phyloP scores from a whole-genome alignment of 2,329 filamentous ascomycete genomes.

The Colletotrichum eleusines region DNA sequence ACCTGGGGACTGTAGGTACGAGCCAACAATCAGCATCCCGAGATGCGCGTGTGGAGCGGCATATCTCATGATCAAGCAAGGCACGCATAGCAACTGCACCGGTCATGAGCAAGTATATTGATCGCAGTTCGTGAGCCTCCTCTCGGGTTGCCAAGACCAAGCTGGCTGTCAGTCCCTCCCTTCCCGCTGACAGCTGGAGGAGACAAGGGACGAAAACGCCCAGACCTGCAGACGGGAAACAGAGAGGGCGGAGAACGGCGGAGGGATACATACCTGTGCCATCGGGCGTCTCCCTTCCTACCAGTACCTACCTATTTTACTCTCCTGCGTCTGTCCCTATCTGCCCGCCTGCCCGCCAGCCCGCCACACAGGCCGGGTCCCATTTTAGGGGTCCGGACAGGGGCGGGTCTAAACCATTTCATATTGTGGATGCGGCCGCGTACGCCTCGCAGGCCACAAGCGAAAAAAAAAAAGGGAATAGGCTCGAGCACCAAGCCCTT shows the following conservation, averaged over 20 bases:
- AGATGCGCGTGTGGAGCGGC: not conserved
- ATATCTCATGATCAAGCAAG: not conserved
- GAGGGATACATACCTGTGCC: conserved; percentile 7
- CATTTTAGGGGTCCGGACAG: conserved; percentile 11
- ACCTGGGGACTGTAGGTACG: not conserved
- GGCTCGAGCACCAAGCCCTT: conserved; percentile 36
- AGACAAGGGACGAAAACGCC: conserved; percentile 13
- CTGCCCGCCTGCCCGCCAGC: not conserved
- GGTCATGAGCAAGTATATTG: not conserved
- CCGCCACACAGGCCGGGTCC: conserved; percentile 4
- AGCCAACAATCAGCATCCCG: not conserved
- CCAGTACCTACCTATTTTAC: too few species aligned
- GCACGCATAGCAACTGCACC: not conserved
- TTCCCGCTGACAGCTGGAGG: conserved; percentile 9
- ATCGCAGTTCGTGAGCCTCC: not conserved
- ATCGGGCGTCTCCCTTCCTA: not conserved
- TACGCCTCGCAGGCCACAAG: conserved; percentile 29
- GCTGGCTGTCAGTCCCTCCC: conserved; percentile 1
- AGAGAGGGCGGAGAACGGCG: conserved; percentile 8
- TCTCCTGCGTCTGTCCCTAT: not conserved
- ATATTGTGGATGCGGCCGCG: conserved; percentile 37
- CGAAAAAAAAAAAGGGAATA: too few species aligned
- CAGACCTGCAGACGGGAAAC: not conserved
- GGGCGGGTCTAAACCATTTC: conserved; percentile 11
- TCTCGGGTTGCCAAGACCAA: conserved; percentile 4